Conservation (phyloP, 108 stramenopile species). For the Chaetoceros muelleri region DNA sequence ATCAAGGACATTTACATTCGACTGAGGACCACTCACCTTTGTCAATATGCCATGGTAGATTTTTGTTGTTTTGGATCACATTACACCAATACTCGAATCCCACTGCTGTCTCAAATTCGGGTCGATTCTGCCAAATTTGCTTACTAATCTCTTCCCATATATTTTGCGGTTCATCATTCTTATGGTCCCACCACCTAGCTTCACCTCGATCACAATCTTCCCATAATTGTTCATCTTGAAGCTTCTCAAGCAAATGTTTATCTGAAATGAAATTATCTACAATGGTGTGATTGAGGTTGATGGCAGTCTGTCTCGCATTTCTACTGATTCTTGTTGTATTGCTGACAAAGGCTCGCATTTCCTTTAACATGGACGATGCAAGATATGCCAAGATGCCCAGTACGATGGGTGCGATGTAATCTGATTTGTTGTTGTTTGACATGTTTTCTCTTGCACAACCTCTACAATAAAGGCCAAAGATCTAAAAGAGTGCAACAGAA, state of each 20-base stretch:
- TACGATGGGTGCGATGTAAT: too few species aligned
- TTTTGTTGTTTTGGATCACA: constrained; percentile 3
- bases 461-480: too few species aligned
- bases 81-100: constrained; percentile 21
- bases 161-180: background rate
- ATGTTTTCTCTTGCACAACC: too few species aligned
- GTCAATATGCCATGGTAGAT: constrained; percentile 18
- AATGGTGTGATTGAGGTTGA: background rate
- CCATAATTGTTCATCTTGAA: background rate
- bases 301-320: too few species aligned
- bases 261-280: background rate
- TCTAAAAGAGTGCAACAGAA: too few species aligned
- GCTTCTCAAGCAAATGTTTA: background rate
- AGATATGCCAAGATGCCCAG: too few species aligned
- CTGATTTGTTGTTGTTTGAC: too few species aligned
- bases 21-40: too few species aligned
- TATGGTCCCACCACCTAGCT: background rate
- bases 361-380: too few species aligned
- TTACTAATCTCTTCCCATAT: background rate
- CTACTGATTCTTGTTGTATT: too few species aligned
- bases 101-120: constrained; percentile 1
- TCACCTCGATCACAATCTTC: background rate
- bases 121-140: constrained; percentile 13
- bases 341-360: too few species aligned
- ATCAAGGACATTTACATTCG: too few species aligned